Percentiles rank a stretch among this genome's conserved stretches.
phyloP scores from a whole-genome alignment of 306 rosid species.

The Cicer chorassanicum region DNA sequence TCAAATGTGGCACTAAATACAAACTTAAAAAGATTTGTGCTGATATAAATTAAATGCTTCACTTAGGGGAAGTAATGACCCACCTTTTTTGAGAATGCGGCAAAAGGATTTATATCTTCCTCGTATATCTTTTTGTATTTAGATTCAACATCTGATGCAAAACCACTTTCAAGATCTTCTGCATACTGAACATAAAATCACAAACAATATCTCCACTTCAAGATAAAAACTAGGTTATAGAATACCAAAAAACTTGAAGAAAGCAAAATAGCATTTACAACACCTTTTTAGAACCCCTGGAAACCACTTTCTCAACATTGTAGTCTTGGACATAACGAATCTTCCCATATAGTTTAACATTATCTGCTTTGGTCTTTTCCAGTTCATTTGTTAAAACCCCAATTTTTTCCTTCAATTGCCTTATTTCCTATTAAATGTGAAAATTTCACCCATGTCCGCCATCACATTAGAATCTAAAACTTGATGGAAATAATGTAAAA shows the following conservation, averaged over 20 bases:
- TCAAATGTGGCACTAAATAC: slow-evolving; percentile 11
- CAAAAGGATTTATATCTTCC: slow-evolving; percentile 98
- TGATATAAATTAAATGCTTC: slow-evolving; percentile 22
- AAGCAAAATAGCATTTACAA: slow-evolving; percentile 18
- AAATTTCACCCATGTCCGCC: slow-evolving; percentile 37
- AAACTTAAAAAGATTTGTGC: slow-evolving; percentile 20
- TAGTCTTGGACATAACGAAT: slow-evolving; percentile 98
- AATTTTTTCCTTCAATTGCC: slow-evolving; percentile 91
- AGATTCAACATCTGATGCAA: slow-evolving; percentile 91
- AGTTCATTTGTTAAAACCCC: slow-evolving; percentile 77
- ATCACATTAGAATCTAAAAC: slow-evolving; percentile 40
- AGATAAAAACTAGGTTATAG: background rate
- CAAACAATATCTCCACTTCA: slow-evolving; percentile 32
- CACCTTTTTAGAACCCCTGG: slow-evolving; percentile 96
- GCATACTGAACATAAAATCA: slow-evolving; percentile 63
- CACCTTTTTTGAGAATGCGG: slow-evolving; percentile 98
- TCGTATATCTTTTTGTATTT: slow-evolving; percentile 98
- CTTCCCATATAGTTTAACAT: slow-evolving; percentile 96
- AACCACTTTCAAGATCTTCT: slow-evolving; percentile 97
- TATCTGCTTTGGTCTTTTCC: slow-evolving; percentile 91
- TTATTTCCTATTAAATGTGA: slow-evolving; percentile 68
- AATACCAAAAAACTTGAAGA: background rate
- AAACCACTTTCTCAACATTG: slow-evolving; percentile 88
- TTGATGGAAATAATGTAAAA: slow-evolving; percentile 27
- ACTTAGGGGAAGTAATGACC: slow-evolving; percentile 27